Percentiles rank a stretch among this genome's conserved stretches.
Evolutionary conservation across 495 filamentous ascomycete genomes (phyloP).

Genomic region (Aspergillus incahuasiensis): DNA sequence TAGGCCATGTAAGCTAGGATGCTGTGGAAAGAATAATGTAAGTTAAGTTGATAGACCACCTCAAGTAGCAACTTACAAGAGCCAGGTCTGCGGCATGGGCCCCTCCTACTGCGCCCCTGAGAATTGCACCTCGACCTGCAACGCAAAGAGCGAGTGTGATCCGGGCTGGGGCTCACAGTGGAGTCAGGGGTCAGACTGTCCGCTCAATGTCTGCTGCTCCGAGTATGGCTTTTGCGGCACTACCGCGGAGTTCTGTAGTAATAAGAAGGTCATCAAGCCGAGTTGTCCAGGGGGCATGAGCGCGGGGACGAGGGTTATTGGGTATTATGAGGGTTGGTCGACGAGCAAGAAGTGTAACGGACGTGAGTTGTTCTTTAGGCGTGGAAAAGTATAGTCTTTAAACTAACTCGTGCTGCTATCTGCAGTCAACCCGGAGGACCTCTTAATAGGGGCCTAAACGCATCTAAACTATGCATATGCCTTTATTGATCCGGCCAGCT

Average conservation of each 20-base stretch:
- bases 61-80: background rate
- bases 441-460: slow-evolving; percentile 19
- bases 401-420: background rate
- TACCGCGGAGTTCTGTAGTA: background rate
- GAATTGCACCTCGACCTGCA: background rate
- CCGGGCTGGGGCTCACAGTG: background rate
- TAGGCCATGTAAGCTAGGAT: background rate
- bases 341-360: background rate
- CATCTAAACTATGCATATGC: slow-evolving; percentile 35
- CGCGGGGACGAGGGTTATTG: background rate
- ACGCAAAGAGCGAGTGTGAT: background rate
- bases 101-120: background rate
- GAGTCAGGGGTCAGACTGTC: background rate
- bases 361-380: background rate
- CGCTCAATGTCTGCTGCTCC: slow-evolving; percentile 16
- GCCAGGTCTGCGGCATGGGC: background rate
- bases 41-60: background rate
- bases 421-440: background rate
- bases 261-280: background rate
- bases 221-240: slow-evolving; percentile 20
- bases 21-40: slow-evolving; percentile 1
- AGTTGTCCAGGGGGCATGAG: background rate
- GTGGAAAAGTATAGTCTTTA: background rate
- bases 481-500: slow-evolving; percentile 36
- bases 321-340: background rate